phyloP scores from a whole-genome alignment of 306 rosid species.

The Vigna unguiculata region DNA sequence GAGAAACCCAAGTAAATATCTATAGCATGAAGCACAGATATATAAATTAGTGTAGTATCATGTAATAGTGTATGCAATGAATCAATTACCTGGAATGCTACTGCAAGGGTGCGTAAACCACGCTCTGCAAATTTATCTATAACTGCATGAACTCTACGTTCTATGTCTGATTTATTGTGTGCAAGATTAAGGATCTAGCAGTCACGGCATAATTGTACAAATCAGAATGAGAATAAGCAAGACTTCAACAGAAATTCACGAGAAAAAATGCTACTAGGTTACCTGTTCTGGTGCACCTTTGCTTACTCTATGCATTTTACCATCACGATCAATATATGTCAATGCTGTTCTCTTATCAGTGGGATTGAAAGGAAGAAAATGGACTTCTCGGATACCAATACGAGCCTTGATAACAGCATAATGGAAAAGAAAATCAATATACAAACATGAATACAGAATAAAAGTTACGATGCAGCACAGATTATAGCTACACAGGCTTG shows the following conservation, averaged over 20 bases:
- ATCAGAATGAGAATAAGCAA: conserved; percentile 36
- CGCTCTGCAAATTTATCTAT: conserved; percentile 91
- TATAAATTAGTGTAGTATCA: not conserved
- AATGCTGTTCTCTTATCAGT: conserved; percentile 93
- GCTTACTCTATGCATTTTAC: conserved; percentile 91
- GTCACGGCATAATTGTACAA: conserved; percentile 22
- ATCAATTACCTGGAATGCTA: conserved; percentile 81
- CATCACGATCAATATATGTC: conserved; percentile 77
- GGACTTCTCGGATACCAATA: conserved; percentile 81
- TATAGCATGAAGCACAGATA: not conserved
- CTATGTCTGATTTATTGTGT: conserved; percentile 82
- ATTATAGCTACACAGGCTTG: not conserved
- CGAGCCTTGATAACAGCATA: conserved; percentile 69
- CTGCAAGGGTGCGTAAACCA: conserved; percentile 91
- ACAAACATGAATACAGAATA: conserved; percentile 8
- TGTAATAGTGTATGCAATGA: not conserved
- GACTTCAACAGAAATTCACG: not conserved
- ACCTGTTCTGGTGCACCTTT: conserved; percentile 98
- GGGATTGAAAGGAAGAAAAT: conserved; percentile 94
- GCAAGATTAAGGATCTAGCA: conserved; percentile 82
- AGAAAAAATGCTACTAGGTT: conserved; percentile 14
- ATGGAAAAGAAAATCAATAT: conserved; percentile 26
- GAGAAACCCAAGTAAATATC: conserved; percentile 15
- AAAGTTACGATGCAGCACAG: not conserved
- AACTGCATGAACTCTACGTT: conserved; percentile 83